Evolutionary conservation across 2,329 filamentous ascomycete genomes (phyloP).

Genomic region (Gnomoniopsis smithogilvyi): DNA sequence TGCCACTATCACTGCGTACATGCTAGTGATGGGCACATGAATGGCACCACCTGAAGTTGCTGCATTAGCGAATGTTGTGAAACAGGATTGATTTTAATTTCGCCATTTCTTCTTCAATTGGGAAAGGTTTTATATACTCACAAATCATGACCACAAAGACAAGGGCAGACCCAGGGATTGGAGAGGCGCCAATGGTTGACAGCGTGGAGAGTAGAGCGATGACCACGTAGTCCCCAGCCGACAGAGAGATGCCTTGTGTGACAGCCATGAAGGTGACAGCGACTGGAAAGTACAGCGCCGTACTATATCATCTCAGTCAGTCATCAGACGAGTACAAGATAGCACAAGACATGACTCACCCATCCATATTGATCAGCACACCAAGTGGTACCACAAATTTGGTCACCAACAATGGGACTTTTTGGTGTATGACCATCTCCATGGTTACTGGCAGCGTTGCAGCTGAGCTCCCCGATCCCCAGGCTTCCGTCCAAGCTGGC

Average conservation of each 20-base stretch:
- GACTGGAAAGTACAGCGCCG: conserved; percentile 53
- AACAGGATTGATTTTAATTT: too few species aligned
- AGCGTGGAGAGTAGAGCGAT: conserved; percentile 46
- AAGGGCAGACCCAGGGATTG: conserved; percentile 49
- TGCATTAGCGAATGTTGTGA: not conserved
- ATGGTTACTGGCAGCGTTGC: conserved; percentile 50
- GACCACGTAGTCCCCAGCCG: conserved; percentile 44
- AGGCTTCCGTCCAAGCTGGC: conserved; percentile 51
- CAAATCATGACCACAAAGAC: conserved; percentile 52
- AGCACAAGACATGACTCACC: conserved; percentile 23
- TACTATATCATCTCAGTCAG: conserved; percentile 26
- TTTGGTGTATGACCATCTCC: conserved; percentile 34
- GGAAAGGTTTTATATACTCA: conserved; percentile 14
- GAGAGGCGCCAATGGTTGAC: conserved; percentile 51
- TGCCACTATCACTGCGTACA: conserved; percentile 51
- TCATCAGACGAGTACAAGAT: conserved; percentile 7
- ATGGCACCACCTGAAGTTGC: conserved; percentile 27
- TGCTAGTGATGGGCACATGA: conserved; percentile 41
- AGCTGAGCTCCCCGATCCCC: conserved; percentile 51
- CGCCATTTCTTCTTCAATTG: too few species aligned
- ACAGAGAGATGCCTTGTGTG: conserved; percentile 44
- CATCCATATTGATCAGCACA: conserved; percentile 49
- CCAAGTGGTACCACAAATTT: conserved; percentile 47
- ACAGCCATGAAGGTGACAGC: conserved; percentile 50
- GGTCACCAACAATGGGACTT: conserved; percentile 39